A percentile compares a stretch with the other conserved stretches of the same genome.
phyloP scores from a whole-genome alignment of 306 rosid genomes.

The Nissolia schottii region DNA sequence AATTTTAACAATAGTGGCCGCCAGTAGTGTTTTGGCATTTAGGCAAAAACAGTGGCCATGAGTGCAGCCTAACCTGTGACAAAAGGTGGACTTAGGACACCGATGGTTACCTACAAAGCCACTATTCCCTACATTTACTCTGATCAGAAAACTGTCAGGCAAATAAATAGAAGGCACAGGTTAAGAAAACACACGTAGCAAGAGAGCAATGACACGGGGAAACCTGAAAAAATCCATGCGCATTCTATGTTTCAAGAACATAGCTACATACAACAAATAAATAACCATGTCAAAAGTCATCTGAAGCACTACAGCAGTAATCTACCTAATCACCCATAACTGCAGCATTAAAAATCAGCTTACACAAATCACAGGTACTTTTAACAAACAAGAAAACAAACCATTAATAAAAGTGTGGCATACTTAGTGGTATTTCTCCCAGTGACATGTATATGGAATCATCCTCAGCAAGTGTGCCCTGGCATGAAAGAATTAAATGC shows the following conservation, averaged over 20 bases:
- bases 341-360: conserved; percentile 25
- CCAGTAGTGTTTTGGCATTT: background rate
- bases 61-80: background rate
- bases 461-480: conserved; percentile 85
- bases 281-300: conserved; percentile 3
- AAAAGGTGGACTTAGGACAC: background rate
- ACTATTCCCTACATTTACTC: background rate
- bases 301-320: background rate
- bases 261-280: background rate
- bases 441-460: conserved; percentile 97
- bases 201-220: background rate
- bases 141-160: background rate
- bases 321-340: conserved; percentile 3
- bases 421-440: conserved; percentile 95
- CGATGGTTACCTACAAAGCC: background rate
- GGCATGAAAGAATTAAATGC: conserved; percentile 41
- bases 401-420: conserved; percentile 48
- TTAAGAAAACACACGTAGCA: background rate
- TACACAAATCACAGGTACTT: conserved; percentile 16
- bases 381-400: conserved; percentile 38
- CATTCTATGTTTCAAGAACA: background rate
- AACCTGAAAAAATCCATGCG: background rate
- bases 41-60: background rate
- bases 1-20: background rate
- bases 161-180: background rate